A percentile compares a stretch with the other conserved stretches of the same genome.
phyloP scores from a whole-genome alignment of 805 yeast genomes.

The Metschnikowia cerradonensis region DNA sequence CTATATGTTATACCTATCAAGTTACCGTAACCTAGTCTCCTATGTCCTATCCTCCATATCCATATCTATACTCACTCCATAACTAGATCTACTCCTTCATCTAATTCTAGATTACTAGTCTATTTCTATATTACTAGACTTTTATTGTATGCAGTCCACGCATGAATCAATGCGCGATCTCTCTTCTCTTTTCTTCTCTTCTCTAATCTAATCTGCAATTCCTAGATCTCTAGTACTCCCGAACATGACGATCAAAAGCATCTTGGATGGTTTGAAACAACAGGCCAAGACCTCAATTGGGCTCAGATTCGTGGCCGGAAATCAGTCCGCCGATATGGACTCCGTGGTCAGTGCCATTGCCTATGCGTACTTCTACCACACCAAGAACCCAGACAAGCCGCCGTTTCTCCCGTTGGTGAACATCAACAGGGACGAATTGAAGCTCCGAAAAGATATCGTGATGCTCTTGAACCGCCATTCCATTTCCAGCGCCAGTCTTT shows the following conservation, averaged over 20 bases:
- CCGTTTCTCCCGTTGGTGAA: constrained; percentile 68
- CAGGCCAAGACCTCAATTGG: constrained; percentile 9
- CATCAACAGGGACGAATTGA: constrained; percentile 62
- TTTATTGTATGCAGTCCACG: no score
- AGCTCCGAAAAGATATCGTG: constrained; percentile 66
- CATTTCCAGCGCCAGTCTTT: constrained; percentile 47
- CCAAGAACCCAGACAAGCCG: constrained; percentile 24
- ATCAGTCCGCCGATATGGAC: constrained; percentile 85
- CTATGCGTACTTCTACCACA: constrained; percentile 56
- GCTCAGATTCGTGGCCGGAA: constrained; percentile 61
- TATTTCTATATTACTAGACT: no score
- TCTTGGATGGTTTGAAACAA: constrained; percentile 20
- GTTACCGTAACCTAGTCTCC: no score
- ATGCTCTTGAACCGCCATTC: constrained; percentile 46
- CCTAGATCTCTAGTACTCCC: no score
- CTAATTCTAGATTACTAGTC: no score
- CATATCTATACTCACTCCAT: no score
- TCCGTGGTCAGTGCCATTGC: constrained; percentile 75
- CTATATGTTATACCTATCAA: no score
- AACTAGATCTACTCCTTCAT: no score
- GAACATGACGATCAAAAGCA: constrained; percentile 24
- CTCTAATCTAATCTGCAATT: background rate
- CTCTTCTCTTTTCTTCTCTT: background rate
- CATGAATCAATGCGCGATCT: no score
- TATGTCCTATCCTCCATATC: no score